Evolutionary conservation across 345 rosid genomes (phyloP).

Genomic region (Passiflora organensis): DNA sequence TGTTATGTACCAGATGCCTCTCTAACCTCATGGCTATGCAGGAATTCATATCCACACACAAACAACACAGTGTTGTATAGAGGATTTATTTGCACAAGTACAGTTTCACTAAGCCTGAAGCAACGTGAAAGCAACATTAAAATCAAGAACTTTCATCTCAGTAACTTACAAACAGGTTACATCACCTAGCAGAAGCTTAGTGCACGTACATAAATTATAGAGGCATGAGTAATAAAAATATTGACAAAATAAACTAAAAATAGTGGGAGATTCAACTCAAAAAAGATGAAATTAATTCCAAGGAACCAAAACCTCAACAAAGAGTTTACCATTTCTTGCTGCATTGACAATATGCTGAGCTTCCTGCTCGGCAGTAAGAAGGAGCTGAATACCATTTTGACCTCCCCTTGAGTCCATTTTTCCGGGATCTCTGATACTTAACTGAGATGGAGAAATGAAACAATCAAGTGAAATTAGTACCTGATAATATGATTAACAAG

Average conservation of each 20-base stretch:
- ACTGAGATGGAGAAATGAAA: conserved; percentile 1
- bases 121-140: not conserved
- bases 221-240: too few relatives aligned
- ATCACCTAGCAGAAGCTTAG: too few relatives aligned
- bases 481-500: not conserved
- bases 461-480: not conserved
- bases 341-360: conserved; percentile 82
- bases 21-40: not conserved
- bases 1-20: not conserved
- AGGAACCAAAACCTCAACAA: not conserved
- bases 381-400: conserved; percentile 79
- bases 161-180: not conserved
- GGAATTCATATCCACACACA: not conserved
- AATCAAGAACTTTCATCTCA: not conserved
- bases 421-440: conserved; percentile 7
- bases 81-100: not conserved
- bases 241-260: too few relatives aligned
- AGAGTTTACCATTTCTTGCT: conserved; percentile 49
- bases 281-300: not conserved
- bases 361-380: conserved; percentile 90
- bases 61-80: not conserved
- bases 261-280: too few relatives aligned
- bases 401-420: conserved; percentile 64
- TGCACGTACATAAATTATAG: too few relatives aligned
- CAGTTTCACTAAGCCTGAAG: not conserved